A percentile compares a stretch with the other conserved stretches of the same genome.
Evolutionary conservation across 2,329 filamentous ascomycete genomes (phyloP).

Genomic region (Alternaria hordeiaustralica): DNA sequence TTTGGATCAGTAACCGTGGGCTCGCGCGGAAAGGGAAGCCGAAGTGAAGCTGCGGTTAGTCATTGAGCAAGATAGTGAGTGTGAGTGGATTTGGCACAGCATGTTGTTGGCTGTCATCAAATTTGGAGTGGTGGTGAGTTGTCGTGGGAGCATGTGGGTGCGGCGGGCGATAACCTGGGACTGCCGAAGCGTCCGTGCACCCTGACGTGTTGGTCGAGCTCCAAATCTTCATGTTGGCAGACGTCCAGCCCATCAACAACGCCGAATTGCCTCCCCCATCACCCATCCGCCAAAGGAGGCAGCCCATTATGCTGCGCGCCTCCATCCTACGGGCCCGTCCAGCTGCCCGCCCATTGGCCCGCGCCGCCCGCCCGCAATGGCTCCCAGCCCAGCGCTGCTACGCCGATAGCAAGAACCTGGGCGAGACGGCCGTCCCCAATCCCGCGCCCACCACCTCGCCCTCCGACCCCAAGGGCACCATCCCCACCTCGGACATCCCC

Average conservation of each 20-base stretch:
- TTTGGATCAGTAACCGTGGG: background rate
- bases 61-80: background rate
- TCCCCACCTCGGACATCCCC: conserved; percentile 58
- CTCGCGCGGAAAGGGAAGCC: background rate
- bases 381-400: conserved; percentile 56
- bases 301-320: conserved; percentile 63
- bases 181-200: conserved; percentile 14
- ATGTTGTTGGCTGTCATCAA: background rate
- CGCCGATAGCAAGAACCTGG: conserved; percentile 52
- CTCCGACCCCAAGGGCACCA: conserved; percentile 47
- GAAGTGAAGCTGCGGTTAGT: background rate
- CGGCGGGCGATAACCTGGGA: background rate
- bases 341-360: conserved; percentile 48
- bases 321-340: conserved; percentile 58
- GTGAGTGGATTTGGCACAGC: background rate
- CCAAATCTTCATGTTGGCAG: conserved; percentile 25
- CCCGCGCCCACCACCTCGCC: conserved; percentile 34
- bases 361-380: conserved; percentile 47
- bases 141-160: conserved; percentile 1
- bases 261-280: conserved; percentile 12
- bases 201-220: conserved; percentile 17
- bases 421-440: conserved; percentile 48
- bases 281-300: too few relatives aligned
- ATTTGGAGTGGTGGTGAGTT: background rate
- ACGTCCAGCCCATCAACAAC: conserved; percentile 18